phyloP scores from a whole-genome alignment of 805 yeast genomes.

The Cyberlindnera euphorbiiphila region DNA sequence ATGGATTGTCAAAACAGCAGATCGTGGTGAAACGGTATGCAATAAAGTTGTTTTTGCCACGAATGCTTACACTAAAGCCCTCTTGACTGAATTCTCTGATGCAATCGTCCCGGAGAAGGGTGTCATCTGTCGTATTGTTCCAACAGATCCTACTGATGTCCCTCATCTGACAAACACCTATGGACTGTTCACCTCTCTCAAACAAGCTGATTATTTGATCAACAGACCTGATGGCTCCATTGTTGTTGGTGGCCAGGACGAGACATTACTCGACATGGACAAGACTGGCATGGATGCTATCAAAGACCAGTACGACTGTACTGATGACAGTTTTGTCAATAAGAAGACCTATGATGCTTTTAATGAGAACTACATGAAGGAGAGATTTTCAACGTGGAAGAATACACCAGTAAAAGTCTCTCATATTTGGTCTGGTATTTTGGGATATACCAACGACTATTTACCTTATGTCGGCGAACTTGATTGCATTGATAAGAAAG shows the following conservation, averaged over 20 bases:
- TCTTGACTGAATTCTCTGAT: slow-evolving; percentile 26
- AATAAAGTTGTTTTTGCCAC: slow-evolving; percentile 31
- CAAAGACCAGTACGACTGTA: slow-evolving; percentile 27
- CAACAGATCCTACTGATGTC: slow-evolving; percentile 21
- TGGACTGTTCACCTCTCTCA: slow-evolving; percentile 28
- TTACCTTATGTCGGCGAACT: slow-evolving; percentile 43
- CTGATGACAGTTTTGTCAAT: slow-evolving; percentile 35
- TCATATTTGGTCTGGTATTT: slow-evolving; percentile 43
- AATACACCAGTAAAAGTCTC: slow-evolving; percentile 24
- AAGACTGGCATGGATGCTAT: slow-evolving; percentile 11
- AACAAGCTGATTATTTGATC: slow-evolving; percentile 33
- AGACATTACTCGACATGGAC: slow-evolving; percentile 8
- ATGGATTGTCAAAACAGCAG: slow-evolving; percentile 31
- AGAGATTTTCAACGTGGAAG: slow-evolving; percentile 33
- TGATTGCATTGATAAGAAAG: slow-evolving; percentile 23
- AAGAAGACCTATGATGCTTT: slow-evolving; percentile 25
- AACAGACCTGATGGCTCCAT: slow-evolving; percentile 38
- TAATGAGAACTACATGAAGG: slow-evolving; percentile 29
- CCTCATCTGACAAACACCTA: slow-evolving; percentile 37
- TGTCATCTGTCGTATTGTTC: slow-evolving; percentile 29
- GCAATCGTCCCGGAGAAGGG: slow-evolving; percentile 36
- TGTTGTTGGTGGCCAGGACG: slow-evolving; percentile 33
- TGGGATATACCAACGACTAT: slow-evolving; percentile 40
- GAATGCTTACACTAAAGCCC: slow-evolving; percentile 36
- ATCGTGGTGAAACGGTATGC: slow-evolving; percentile 30